phyloP scores from a whole-genome alignment of 108 stramenopile species.

The Skeletonema marinoi region DNA sequence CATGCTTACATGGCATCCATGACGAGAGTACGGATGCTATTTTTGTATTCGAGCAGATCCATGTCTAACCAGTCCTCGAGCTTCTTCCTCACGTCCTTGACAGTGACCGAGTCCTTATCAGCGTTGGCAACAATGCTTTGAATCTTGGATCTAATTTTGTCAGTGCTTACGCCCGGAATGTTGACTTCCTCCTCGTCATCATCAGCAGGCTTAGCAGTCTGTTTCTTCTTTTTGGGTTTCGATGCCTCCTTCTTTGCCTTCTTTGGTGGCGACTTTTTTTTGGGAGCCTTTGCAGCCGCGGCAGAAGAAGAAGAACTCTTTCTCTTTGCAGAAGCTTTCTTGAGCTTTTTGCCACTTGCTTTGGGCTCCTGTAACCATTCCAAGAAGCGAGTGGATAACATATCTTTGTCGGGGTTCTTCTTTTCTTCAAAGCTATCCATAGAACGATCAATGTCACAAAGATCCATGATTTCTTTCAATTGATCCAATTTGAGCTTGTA shows the following conservation, averaged over 20 bases:
- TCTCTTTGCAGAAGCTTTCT: constrained; percentile 16
- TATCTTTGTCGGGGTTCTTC: constrained; percentile 28
- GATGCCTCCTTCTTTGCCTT: constrained; percentile 31
- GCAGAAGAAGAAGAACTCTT: background rate
- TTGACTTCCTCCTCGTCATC: constrained; percentile 31
- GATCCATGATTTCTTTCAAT: constrained; percentile 43
- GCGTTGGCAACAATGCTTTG: constrained; percentile 31
- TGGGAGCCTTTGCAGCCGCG: constrained; percentile 10
- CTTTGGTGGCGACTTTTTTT: constrained; percentile 28
- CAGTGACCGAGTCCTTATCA: constrained; percentile 27
- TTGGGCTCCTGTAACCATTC: constrained; percentile 49
- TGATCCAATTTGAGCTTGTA: constrained; percentile 35
- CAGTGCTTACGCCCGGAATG: constrained; percentile 36
- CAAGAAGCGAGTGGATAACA: constrained; percentile 34
- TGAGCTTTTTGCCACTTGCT: constrained; percentile 38
- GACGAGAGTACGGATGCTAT: constrained; percentile 43
- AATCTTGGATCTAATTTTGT: constrained; percentile 38
- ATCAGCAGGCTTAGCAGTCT: background rate
- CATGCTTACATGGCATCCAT: constrained; percentile 43
- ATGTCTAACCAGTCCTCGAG: constrained; percentile 49
- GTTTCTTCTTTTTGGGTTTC: constrained; percentile 24
- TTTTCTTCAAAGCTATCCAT: constrained; percentile 14
- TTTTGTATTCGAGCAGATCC: constrained; percentile 36
- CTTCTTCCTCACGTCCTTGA: constrained; percentile 36
- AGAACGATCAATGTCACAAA: constrained; percentile 38